Evolutionary conservation across 441 rosid species (phyloP).

Genomic region (Jatropha multifida): DNA sequence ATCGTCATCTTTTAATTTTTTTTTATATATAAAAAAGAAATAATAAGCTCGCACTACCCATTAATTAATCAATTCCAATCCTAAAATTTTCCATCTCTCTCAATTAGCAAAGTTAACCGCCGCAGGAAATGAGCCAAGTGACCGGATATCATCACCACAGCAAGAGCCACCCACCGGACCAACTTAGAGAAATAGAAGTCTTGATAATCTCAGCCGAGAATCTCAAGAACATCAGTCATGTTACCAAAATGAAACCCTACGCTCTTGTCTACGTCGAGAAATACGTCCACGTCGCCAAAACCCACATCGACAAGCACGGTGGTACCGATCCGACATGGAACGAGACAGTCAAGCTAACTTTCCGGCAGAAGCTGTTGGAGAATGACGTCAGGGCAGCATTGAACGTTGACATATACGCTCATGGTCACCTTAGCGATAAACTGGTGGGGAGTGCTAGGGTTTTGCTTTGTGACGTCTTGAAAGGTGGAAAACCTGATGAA

Average conservation of each 20-base stretch:
- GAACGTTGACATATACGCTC: constrained; percentile 18
- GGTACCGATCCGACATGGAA: constrained; percentile 19
- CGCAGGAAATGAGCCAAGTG: constrained; percentile 1
- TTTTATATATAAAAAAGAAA: no score
- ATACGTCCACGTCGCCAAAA: constrained; percentile 8
- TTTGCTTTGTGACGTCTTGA: constrained; percentile 22
- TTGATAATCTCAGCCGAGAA: constrained; percentile 23
- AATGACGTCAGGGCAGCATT: constrained; percentile 8
- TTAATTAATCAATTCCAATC: not conserved
- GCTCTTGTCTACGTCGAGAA: constrained; percentile 21
- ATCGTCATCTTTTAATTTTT: no score
- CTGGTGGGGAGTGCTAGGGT: constrained; percentile 20
- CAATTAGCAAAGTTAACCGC: not conserved
- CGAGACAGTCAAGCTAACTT: constrained; percentile 22
- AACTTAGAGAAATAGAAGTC: constrained; percentile 22
- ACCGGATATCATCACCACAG: constrained; percentile 1
- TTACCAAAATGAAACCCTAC: constrained; percentile 19
- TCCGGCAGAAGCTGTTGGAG: constrained; percentile 1
- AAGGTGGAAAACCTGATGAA: constrained; percentile 13
- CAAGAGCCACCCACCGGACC: not conserved
- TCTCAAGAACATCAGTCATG: constrained; percentile 22
- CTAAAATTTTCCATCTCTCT: not conserved
- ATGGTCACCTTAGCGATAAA: constrained; percentile 23
- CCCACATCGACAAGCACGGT: constrained; percentile 18
- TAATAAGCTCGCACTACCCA: not conserved